Evolutionary conservation across 2,329 filamentous ascomycete genomes (phyloP).

Genomic region (Xylaria sp.): DNA sequence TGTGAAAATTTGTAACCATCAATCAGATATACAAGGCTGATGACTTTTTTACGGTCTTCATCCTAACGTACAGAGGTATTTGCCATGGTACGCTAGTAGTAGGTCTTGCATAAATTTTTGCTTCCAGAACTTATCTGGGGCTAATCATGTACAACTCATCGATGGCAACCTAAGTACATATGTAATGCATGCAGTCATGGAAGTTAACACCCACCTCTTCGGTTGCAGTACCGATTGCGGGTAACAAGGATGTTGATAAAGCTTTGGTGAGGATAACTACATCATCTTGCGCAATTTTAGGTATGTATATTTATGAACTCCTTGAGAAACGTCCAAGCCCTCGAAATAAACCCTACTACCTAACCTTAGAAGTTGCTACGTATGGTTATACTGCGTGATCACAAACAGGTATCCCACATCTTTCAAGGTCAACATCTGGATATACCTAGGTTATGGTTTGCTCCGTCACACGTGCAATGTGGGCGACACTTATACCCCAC

Average conservation of each 20-base stretch:
- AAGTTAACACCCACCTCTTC: background rate
- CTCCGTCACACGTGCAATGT: background rate
- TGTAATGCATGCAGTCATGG: slow-evolving; percentile 3
- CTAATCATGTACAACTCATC: slow-evolving; percentile 16
- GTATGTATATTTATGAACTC: background rate
- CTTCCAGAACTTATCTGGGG: background rate
- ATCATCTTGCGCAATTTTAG: background rate
- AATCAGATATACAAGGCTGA: slow-evolving; percentile 2
- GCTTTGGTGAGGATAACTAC: background rate
- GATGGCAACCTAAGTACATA: slow-evolving; percentile 9
- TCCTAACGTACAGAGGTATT: slow-evolving; percentile 5
- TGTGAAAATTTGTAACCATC: slow-evolving; percentile 1
- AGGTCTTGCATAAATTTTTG: slow-evolving; percentile 12
- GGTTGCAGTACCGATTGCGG: slow-evolving; percentile 18
- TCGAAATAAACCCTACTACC: background rate
- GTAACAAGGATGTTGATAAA: slow-evolving; percentile 20
- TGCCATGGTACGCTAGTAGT: slow-evolving; percentile 3
- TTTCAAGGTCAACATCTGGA: background rate
- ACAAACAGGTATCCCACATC: background rate
- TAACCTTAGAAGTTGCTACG: background rate
- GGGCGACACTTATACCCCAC: background rate
- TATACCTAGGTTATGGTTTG: background rate
- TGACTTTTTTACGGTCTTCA: background rate
- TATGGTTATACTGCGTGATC: background rate
- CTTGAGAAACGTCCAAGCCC: background rate